phyloP scores from a whole-genome alignment of 2,329 filamentous ascomycete genomes.

The Coleophoma crateriformis region DNA sequence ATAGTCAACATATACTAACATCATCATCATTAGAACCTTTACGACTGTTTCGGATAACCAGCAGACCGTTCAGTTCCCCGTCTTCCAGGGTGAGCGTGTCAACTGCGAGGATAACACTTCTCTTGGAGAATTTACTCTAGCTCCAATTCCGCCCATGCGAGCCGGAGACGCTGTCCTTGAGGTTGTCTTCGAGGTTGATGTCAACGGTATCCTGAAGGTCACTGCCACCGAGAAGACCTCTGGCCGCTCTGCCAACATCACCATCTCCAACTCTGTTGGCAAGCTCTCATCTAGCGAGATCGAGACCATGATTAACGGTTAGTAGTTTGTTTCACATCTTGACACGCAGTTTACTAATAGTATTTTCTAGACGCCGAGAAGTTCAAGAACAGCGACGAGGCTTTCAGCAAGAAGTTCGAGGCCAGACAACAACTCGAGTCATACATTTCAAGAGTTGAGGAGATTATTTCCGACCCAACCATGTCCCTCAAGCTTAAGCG shows the following conservation, averaged over 20 bases:
- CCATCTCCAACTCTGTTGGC: constrained; percentile 98
- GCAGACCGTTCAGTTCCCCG: constrained; percentile 83
- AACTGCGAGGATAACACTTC: constrained; percentile 99
- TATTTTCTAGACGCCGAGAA: constrained; percentile 93
- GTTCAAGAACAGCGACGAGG: constrained; percentile 97
- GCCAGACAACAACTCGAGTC: constrained; percentile 98
- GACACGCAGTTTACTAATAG: no score
- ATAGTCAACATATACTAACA: no score
- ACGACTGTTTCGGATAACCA: constrained; percentile 78
- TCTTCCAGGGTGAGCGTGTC: constrained; percentile 93
- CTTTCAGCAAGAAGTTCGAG: constrained; percentile 99
- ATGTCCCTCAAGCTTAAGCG: constrained; percentile 98
- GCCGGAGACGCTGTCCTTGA: constrained; percentile 96
- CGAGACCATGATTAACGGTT: constrained; percentile 92
- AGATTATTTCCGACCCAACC: constrained; percentile 94
- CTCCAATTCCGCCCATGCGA: constrained; percentile 82
- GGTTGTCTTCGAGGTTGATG: constrained; percentile 98
- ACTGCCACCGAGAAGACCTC: constrained; percentile 99
- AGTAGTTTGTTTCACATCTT: constrained; percentile 19
- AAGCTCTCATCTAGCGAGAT: constrained; percentile 95
- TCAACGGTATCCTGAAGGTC: constrained; percentile 99
- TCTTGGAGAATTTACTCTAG: constrained; percentile 93
- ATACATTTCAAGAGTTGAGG: constrained; percentile 97
- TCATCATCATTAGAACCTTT: constrained; percentile 52
- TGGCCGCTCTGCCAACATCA: constrained; percentile 97